Base-by-base conservation (phyloP, 2,329 filamentous ascomycete genomes). In the Aureobasidium sp. region DNA sequence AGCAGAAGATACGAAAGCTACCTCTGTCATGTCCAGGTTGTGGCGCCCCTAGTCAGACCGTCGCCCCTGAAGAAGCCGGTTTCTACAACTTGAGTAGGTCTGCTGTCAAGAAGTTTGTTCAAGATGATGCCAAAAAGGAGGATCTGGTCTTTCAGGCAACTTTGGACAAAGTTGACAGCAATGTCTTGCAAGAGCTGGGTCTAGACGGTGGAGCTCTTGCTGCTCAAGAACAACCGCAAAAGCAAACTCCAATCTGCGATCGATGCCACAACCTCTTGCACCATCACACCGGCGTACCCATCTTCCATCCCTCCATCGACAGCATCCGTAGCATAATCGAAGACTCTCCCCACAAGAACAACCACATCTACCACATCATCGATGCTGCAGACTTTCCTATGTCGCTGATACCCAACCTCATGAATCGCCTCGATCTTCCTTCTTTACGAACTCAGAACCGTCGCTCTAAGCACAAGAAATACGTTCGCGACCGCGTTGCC, bases 321-420 rank as follows among this genome's bases (percentile, higher is more conserved):
- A 87, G 90, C 2, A 86, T 99, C 58, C 85, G 87, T 66, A 87
- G 91, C 65, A 96, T 91, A 17, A 88, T 99, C 58, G 82, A 87
- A 59, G 90, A 96, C 74, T 96, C 93, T 1, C 92, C 92, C 0
- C 87, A 95, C 75, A 89, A 89, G 72, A 84, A 89, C 71, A 97
- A 99, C 70, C 90, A 97, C 74, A 87, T 99, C 64, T 99, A 97
- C 72, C 94, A 99, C 74, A 82, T 99, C 29, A 79, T 99, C 26
- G 94, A 99, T 71, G 93, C 94, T 2, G 94, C 92, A 64, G 94
- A 99, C 74, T 97, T 99, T 66, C 94, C 94, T 23, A 89, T 99
- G 84, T 97, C 94, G 1, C 77, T 99, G 15, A 80, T 97, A 4
- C 90, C 91, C 0, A 84, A 86, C 48, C 83, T 99, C 10, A 84